Evolutionary conservation across 495 filamentous ascomycete genomes (phyloP), one percentile per base, ranked within the genome.

Genomic region (Geoglossum glabrum): DNA sequence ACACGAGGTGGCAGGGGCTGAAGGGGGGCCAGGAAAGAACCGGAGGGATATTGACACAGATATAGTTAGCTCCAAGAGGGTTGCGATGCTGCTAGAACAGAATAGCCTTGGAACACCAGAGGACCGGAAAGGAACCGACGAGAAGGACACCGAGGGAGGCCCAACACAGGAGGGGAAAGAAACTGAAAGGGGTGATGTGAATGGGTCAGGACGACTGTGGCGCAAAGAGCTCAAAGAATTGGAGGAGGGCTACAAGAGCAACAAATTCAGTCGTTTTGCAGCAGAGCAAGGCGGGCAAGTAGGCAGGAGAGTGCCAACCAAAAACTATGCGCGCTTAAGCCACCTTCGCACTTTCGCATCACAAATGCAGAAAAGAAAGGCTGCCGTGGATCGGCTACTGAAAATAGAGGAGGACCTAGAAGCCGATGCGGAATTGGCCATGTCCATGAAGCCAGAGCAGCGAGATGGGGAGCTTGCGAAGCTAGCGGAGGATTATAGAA

Each of bases 1-100:
- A 3, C 67, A 74, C 13, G 71, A 78, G 57, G 64, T 82, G 45
- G 77, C 73, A 1, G 66, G 65, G 19, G 55, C 59, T 3, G 60
- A 63, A 3, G 60, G 64, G 15, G 25, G 13, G 43, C 49, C 15
- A 50, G 61, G 11, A 7, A 55, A 0, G 34, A 60, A 31, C 57
- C 43, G n/a, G 23, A 74, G 70, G 26, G 63, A 67, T 19, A 66
- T 62, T 59, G 60, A 68, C 21, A 43, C 69, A 17, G 57, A 71
- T 0, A 23, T 68, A 0, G 59, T 68, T 9, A 70, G 64, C 43
- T 64, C 69, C 6, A 62, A 66, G 11, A 67, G 67, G 21, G 71
- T 75, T 33, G 63, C 70, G 5, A 62, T 72, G 56, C 58, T 67
- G 27, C 64, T 67, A 43, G 61, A 65, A 13, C 64, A 72, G 45